These are phyloP conservation scores for Plasmodium knowlesi DNA, from an alignment of 169 alveolate species.

Conservation along the genomic window DNA sequence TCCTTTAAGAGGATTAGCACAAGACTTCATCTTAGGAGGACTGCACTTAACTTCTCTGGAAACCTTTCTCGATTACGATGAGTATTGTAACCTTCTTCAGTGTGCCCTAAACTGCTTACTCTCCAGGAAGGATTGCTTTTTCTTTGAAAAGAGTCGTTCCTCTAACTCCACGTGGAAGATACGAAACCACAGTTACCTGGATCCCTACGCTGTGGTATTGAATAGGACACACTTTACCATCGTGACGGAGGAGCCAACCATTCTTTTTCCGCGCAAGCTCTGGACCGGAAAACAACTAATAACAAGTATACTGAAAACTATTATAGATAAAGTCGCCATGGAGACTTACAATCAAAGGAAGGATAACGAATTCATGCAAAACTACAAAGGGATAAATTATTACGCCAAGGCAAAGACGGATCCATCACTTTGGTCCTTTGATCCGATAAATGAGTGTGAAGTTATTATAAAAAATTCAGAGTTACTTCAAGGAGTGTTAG, in stretches of 20 bases:
- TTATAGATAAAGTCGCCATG: slow-evolving; percentile 84
- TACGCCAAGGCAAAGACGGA: slow-evolving; percentile 88
- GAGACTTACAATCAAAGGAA: slow-evolving; percentile 68
- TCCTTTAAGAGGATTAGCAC: slow-evolving; percentile 97
- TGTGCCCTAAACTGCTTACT: slow-evolving; percentile 45
- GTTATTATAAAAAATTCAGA: slow-evolving; percentile 91
- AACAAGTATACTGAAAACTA: slow-evolving; percentile 84
- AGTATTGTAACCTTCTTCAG: slow-evolving; percentile 90
- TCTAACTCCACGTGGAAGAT: slow-evolving; percentile 4
- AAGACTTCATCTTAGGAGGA: slow-evolving; percentile 96
- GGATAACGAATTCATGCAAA: slow-evolving; percentile 76
- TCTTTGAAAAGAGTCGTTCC: not conserved
- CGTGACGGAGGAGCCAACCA: slow-evolving; percentile 92
- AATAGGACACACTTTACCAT: slow-evolving; percentile 20
- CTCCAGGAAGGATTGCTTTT: slow-evolving; percentile 34
- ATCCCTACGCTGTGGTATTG: slow-evolving; percentile 39
- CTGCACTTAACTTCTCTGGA: slow-evolving; percentile 95
- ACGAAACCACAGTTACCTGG: slow-evolving; percentile 36
- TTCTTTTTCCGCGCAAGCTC: slow-evolving; percentile 91
- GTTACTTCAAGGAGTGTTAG: slow-evolving; percentile 96
- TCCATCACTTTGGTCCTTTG: slow-evolving; percentile 92
- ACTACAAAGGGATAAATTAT: slow-evolving; percentile 83
- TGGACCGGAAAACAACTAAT: slow-evolving; percentile 98
- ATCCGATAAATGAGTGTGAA: slow-evolving; percentile 83
- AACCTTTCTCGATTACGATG: slow-evolving; percentile 92